phyloP scores from a whole-genome alignment of 2,329 filamentous ascomycete species.

The Cercospora zeae-maydis region DNA sequence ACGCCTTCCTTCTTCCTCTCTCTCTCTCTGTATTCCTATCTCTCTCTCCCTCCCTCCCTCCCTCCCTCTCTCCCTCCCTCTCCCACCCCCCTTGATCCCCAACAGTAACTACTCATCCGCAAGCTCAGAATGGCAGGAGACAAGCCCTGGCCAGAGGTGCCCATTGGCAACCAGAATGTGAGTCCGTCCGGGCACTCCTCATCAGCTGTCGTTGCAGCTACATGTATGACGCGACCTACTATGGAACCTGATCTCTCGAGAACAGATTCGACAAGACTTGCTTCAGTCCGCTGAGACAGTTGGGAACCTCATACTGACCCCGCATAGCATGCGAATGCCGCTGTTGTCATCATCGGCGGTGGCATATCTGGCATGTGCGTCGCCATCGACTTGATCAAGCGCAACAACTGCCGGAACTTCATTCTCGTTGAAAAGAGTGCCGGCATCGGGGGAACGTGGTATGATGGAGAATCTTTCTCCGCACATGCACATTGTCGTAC shows the following conservation, averaged over 20 bases:
- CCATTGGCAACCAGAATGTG: slow-evolving; percentile 47
- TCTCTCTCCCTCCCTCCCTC: background rate
- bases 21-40: background rate
- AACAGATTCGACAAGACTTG: background rate
- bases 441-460: slow-evolving; percentile 53
- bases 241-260: background rate
- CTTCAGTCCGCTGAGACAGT: background rate
- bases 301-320: background rate
- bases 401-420: slow-evolving; percentile 53
- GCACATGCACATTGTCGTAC: background rate
- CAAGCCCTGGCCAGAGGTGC: slow-evolving; percentile 46
- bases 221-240: background rate
- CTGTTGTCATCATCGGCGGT: slow-evolving; percentile 57
- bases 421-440: slow-evolving; percentile 56
- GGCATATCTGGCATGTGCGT: slow-evolving; percentile 49
- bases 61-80: background rate
- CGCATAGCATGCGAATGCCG: slow-evolving; percentile 45
- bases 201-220: background rate
- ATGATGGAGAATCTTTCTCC: background rate
- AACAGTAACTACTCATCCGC: background rate
- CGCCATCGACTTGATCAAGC: slow-evolving; percentile 55
- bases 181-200: background rate
- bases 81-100: background rate
- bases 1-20: background rate
- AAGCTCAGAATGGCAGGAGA: slow-evolving; percentile 34